Evolutionary conservation across 2,329 filamentous ascomycete species (phyloP).

Genomic region (Nigrospora oryzae): DNA sequence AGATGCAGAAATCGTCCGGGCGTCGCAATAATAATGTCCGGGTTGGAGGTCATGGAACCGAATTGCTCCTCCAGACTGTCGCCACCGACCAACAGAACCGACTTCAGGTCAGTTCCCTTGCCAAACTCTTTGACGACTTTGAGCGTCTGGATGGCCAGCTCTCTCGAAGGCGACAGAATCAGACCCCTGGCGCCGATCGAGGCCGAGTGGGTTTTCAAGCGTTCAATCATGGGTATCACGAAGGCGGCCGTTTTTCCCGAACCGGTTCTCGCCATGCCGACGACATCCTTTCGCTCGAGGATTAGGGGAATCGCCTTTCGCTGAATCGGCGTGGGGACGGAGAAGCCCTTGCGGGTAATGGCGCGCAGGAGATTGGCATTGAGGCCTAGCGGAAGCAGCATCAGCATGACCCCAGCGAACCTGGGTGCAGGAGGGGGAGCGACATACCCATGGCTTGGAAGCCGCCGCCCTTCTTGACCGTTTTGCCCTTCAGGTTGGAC

Average conservation of each 20-base stretch:
- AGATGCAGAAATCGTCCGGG: constrained; percentile 93
- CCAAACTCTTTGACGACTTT: constrained; percentile 95
- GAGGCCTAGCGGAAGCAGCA: constrained; percentile 41
- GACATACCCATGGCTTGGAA: constrained; percentile 83
- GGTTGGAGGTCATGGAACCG: constrained; percentile 83
- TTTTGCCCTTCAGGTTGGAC: constrained; percentile 72
- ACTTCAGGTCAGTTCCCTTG: constrained; percentile 81
- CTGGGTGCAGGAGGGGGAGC: background rate
- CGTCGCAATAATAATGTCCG: constrained; percentile 94
- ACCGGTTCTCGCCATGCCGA: constrained; percentile 97
- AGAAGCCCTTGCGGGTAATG: constrained; percentile 89
- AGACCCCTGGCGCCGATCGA: constrained; percentile 80
- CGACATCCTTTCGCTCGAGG: constrained; percentile 86
- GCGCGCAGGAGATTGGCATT: constrained; percentile 80
- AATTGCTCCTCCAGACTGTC: constrained; percentile 96
- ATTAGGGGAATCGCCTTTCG: constrained; percentile 92
- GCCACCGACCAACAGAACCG: constrained; percentile 85
- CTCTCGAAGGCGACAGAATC: constrained; percentile 85
- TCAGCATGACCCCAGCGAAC: constrained; percentile 1
- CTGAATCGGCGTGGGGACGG: constrained; percentile 93
- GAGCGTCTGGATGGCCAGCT: constrained; percentile 87
- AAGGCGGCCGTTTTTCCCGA: constrained; percentile 98
- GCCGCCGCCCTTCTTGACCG: constrained; percentile 89
- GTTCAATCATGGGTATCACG: constrained; percentile 97
- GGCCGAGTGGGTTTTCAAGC: constrained; percentile 77